Percentiles rank a stretch among this genome's conserved stretches.
Conservation (phyloP, 2,329 filamentous ascomycete genomes). For the Colletotrichum lini region DNA sequence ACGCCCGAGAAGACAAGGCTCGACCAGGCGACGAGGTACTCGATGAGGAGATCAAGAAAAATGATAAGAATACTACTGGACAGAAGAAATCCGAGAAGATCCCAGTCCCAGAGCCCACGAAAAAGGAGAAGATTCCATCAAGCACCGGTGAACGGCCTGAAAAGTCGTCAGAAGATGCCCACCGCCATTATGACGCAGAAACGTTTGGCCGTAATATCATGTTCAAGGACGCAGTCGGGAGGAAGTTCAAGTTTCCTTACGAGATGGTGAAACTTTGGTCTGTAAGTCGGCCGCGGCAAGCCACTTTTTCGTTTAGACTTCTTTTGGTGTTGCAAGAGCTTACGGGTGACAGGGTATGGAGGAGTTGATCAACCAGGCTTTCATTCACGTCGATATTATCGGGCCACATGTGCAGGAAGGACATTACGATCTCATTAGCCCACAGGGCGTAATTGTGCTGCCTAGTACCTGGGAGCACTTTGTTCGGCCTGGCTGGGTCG, state of each 20-base stretch:
- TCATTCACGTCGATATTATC: constrained; percentile 81
- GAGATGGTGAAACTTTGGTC: constrained; percentile 85
- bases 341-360: constrained; percentile 75
- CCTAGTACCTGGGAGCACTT: constrained; percentile 81
- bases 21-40: not conserved
- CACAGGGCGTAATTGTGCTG: constrained; percentile 85
- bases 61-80: not conserved
- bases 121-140: not conserved
- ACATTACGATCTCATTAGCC: constrained; percentile 84
- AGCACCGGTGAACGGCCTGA: not conserved
- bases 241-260: constrained; percentile 93
- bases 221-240: constrained; percentile 92
- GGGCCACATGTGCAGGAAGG: constrained; percentile 83
- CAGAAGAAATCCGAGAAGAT: not conserved
- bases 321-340: no score
- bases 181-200: not conserved
- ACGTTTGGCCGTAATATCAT: constrained; percentile 64
- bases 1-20: not conserved
- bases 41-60: not conserved
- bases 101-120: not conserved
- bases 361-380: constrained; percentile 86
- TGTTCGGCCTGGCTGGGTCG: constrained; percentile 80
- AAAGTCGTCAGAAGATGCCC: not conserved
- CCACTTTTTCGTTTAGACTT: constrained; percentile 50
- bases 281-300: constrained; percentile 44